Conservation (phyloP, 2,329 filamentous ascomycete species). For the Didymosphaeria variabile region DNA sequence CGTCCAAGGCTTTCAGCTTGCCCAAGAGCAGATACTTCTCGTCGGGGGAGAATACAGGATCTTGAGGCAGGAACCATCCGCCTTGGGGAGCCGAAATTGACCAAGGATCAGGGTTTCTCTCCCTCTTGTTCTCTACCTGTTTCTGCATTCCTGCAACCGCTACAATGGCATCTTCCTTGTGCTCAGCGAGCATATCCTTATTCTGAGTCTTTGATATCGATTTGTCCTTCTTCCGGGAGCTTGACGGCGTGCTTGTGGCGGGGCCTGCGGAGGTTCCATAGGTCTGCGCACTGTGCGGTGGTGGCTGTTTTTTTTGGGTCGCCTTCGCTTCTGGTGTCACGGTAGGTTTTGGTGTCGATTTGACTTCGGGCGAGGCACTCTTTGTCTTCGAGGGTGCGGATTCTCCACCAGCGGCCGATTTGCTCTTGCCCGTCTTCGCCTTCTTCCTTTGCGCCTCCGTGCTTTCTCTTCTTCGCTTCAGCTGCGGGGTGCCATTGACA, state of each 20-base stretch:
- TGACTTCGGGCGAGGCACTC: constrained; percentile 21
- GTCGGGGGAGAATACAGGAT: constrained; percentile 67
- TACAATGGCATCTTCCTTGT: constrained; percentile 1
- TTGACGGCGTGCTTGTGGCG: constrained; percentile 20
- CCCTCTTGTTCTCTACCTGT: constrained; percentile 19
- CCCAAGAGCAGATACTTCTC: constrained; percentile 74
- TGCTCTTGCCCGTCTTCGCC: constrained; percentile 39
- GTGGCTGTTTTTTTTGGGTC: constrained; percentile 18
- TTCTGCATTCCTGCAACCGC: neutral
- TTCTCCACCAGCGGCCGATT: constrained; percentile 22
- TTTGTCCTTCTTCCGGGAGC: constrained; percentile 22
- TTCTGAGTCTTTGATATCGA: constrained; percentile 13
- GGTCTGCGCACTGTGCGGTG: constrained; percentile 19
- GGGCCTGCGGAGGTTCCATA: constrained; percentile 23
- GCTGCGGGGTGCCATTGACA: constrained; percentile 26
- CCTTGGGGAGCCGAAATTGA: constrained; percentile 59
- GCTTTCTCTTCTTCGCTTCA: constrained; percentile 45
- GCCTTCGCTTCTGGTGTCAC: constrained; percentile 20
- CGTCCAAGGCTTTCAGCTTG: constrained; percentile 77
- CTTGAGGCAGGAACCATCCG: constrained; percentile 64
- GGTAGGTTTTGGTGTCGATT: constrained; percentile 25
- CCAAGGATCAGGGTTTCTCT: constrained; percentile 32
- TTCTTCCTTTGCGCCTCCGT: constrained; percentile 39
- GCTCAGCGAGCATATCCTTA: neutral
- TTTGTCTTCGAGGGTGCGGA: constrained; percentile 20